phyloP scores from a whole-genome alignment of 441 rosid genomes.

The Euphorbia schlechtendalii region DNA sequence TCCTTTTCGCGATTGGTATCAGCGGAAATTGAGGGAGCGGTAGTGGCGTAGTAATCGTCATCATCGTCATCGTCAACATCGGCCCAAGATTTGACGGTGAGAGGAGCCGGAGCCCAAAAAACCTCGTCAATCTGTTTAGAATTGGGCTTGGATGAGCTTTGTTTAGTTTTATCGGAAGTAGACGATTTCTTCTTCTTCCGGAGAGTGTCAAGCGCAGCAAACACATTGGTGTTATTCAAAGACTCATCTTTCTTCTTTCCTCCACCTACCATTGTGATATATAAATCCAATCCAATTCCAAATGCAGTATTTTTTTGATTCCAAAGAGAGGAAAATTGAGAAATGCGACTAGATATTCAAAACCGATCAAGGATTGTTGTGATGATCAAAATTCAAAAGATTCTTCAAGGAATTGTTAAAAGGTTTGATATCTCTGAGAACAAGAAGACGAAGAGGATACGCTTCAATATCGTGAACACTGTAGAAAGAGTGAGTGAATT shows the following conservation, averaged over 20 bases:
- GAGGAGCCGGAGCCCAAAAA: slow-evolving; percentile 63
- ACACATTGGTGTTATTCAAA: no score
- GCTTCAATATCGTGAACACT: no score
- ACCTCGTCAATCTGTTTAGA: slow-evolving; percentile 42
- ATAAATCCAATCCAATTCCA: slow-evolving; percentile 23
- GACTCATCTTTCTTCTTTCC: no score
- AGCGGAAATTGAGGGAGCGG: slow-evolving; percentile 44
- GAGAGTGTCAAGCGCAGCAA: slow-evolving; percentile 4
- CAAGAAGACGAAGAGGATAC: no score
- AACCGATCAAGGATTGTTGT: no score
- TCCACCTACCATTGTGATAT: not conserved
- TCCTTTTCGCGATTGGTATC: not conserved
- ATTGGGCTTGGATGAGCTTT: slow-evolving; percentile 34
- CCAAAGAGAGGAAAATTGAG: not conserved
- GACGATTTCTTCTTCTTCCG: slow-evolving; percentile 72
- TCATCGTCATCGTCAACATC: slow-evolving; percentile 41
- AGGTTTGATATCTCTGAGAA: no score
- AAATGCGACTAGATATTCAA: no score
- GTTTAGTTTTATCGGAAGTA: slow-evolving; percentile 30
- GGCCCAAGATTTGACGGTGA: slow-evolving; percentile 49
- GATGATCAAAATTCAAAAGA: no score
- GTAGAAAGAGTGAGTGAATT: no score
- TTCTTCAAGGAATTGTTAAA: no score
- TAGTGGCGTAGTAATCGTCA: slow-evolving; percentile 69
- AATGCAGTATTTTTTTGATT: slow-evolving; percentile 30